Conservation (phyloP, 2,329 filamentous ascomycete species). For the Fusarium domesticum region DNA sequence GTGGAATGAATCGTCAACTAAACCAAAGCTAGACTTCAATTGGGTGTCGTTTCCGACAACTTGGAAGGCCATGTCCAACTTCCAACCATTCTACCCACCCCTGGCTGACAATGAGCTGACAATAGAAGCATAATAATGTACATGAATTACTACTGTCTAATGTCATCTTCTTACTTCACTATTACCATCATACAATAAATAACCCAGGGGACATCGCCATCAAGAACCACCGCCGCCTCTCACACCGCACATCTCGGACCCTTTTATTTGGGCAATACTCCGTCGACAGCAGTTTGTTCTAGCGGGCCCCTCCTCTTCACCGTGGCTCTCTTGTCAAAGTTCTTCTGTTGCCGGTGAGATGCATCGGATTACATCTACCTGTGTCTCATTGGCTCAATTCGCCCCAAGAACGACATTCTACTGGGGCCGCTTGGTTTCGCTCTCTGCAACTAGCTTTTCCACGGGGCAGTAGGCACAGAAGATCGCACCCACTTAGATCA, state of each 20-base stretch:
- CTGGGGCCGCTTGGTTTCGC: conserved; percentile 17
- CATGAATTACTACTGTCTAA: too few relatives aligned
- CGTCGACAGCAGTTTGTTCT: conserved; percentile 10
- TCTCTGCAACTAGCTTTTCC: conserved; percentile 14
- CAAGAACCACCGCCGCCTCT: too few relatives aligned
- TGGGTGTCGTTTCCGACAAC: neutral
- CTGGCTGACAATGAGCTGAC: too few relatives aligned
- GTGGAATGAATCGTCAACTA: neutral
- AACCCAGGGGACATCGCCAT: too few relatives aligned
- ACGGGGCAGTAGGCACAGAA: too few relatives aligned
- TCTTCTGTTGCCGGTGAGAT: conserved; percentile 25
- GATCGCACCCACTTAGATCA: conserved; percentile 25
- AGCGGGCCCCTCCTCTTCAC: conserved; percentile 19
- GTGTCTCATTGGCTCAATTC: conserved; percentile 20
- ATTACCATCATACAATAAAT: too few relatives aligned
- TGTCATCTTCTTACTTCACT: too few relatives aligned
- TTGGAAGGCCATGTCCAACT: neutral
- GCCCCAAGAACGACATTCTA: conserved; percentile 22
- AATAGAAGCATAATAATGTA: too few relatives aligned
- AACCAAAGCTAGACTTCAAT: neutral
- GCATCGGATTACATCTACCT: conserved; percentile 30
- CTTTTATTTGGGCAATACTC: conserved; percentile 1
- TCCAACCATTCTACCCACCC: neutral
- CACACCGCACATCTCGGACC: neutral
- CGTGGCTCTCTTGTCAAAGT: conserved; percentile 27